Conservation (phyloP, 78 protist genomes). For the Blattamonas nauphoetae region DNA sequence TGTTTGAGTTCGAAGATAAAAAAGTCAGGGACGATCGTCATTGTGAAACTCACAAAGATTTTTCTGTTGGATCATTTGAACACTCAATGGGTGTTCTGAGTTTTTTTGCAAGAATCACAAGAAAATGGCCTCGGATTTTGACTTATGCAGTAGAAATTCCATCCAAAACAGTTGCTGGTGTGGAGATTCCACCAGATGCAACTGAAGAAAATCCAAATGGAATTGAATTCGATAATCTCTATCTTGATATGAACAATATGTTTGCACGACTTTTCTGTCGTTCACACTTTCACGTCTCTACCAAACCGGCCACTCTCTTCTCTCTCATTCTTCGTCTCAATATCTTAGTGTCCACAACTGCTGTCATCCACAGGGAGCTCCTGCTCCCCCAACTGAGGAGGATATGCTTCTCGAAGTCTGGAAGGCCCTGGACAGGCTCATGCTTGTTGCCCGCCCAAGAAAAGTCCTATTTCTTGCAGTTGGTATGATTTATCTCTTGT, state of each 20-base stretch:
- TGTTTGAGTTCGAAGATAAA: no score
- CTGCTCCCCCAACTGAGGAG: conserved; percentile 36
- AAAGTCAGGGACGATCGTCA: no score
- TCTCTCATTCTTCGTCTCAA: not conserved
- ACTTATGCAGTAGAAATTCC: conserved; percentile 28
- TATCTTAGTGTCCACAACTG: conserved; percentile 75
- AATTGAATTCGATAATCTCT: conserved; percentile 80
- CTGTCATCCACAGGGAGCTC: conserved; percentile 68
- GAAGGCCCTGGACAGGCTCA: conserved; percentile 77
- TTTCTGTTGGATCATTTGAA: not conserved
- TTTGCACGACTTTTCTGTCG: not conserved
- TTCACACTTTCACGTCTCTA: conserved; percentile 44
- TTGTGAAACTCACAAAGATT: no score
- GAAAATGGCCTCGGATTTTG: conserved; percentile 68
- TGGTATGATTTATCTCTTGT: conserved; percentile 31
- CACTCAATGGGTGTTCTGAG: not conserved
- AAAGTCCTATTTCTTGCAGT: conserved; percentile 90
- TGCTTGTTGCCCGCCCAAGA: conserved; percentile 84
- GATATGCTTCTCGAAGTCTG: conserved; percentile 79
- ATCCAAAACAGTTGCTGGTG: conserved; percentile 39
- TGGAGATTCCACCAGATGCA: not conserved
- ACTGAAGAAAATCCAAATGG: conserved; percentile 64
- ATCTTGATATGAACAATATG: conserved; percentile 96
- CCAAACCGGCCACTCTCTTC: not conserved
- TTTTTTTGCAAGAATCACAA: conserved; percentile 59